A percentile compares a stretch with the other conserved stretches of the same genome.
phyloP scores from a whole-genome alignment of 306 rosid genomes.

The Medicago truncatula region MtrunA17r5.0-ANR NC_053043.1:43343001-43343500 shows the following conservation, averaged over 20 bases:
- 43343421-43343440: background rate
- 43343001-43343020: constrained; percentile 92
- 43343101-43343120: constrained; percentile 9
- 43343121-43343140: constrained; percentile 13
- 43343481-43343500: constrained; percentile 38
- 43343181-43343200: constrained; percentile 21
- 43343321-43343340: constrained; percentile 9
- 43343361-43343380: background rate
- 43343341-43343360: background rate
- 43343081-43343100: constrained; percentile 83
- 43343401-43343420: constrained; percentile 12
- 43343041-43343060: constrained; percentile 93
- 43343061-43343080: constrained; percentile 88
- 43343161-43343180: background rate
- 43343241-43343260: constrained; percentile 32
- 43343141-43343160: background rate
- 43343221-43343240: background rate
- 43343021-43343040: constrained; percentile 95
- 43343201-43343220: constrained; percentile 22
- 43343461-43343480: constrained; percentile 23
- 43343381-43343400: constrained; percentile 9
- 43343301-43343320: background rate
- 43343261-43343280: background rate
- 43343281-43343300: constrained; percentile 13
- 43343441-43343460: background rate